Conservation (phyloP, 2,329 filamentous ascomycete species). For the Thielaviopsis populi region DNA sequence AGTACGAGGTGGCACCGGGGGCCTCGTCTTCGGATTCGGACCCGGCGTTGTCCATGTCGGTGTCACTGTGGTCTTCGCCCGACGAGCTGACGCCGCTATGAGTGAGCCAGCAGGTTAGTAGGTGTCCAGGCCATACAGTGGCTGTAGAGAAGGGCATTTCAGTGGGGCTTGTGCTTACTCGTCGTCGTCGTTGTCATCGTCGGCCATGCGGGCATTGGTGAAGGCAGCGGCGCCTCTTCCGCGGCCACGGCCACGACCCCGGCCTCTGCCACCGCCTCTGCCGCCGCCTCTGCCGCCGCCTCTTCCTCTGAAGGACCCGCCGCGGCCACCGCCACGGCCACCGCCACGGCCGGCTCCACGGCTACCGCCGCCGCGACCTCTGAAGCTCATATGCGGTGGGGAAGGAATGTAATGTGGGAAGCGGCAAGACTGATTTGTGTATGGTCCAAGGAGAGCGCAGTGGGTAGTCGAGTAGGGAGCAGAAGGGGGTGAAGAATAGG, state of each 20-base stretch:
- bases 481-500: no score
- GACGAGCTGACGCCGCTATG: conserved; percentile 20
- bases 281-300: conserved; percentile 10
- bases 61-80: conserved; percentile 32
- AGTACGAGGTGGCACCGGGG: conserved; percentile 32
- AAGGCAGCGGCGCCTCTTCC: conserved; percentile 27
- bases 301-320: background rate
- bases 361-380: conserved; percentile 17
- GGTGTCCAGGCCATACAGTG: no score
- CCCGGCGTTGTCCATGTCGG: conserved; percentile 23
- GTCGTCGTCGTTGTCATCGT: conserved; percentile 20
- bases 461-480: background rate
- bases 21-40: conserved; percentile 31
- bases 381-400: conserved; percentile 11
- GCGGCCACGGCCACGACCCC: conserved; percentile 26
- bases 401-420: background rate
- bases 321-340: conserved; percentile 21
- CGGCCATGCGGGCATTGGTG: conserved; percentile 31
- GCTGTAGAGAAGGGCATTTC: background rate
- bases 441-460: background rate
- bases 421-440: background rate
- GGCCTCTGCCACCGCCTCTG: conserved; percentile 16
- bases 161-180: conserved; percentile 23
- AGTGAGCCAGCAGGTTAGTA: background rate
- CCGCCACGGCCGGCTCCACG: conserved; percentile 4